Conservation (phyloP, 2,329 filamentous ascomycete genomes). For the Penicillium nordicum region DNA sequence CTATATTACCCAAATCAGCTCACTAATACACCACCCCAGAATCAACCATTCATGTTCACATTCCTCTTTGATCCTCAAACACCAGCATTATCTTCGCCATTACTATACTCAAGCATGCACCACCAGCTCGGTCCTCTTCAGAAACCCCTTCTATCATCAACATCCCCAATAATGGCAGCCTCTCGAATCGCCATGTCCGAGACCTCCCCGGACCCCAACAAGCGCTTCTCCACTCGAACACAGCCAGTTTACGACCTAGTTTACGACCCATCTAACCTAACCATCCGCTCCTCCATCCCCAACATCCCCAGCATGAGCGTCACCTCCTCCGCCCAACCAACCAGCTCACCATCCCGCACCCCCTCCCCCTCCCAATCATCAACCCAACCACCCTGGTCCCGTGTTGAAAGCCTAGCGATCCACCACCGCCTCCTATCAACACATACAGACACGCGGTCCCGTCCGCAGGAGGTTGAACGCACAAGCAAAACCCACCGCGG, state of each 20-base stretch:
- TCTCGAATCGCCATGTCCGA: constrained; percentile 36
- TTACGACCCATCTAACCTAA: constrained; percentile 57
- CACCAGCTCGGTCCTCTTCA: constrained; percentile 50
- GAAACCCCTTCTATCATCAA: constrained; percentile 45
- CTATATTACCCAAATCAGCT: background rate
- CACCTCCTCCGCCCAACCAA: constrained; percentile 10
- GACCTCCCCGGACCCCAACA: constrained; percentile 33
- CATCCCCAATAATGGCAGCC: constrained; percentile 42
- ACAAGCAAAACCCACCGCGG: constrained; percentile 62
- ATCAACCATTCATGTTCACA: constrained; percentile 51
- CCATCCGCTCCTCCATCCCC: constrained; percentile 60
- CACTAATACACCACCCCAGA: constrained; percentile 23
- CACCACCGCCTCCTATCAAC: constrained; percentile 59
- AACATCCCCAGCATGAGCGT: constrained; percentile 58
- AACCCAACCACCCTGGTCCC: constrained; percentile 42
- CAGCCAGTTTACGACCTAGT: constrained; percentile 58
- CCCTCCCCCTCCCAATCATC: constrained; percentile 55
- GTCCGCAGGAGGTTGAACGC: constrained; percentile 52
- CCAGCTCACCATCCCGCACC: constrained; percentile 39
- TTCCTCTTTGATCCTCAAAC: constrained; percentile 48
- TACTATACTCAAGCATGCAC: constrained; percentile 49
- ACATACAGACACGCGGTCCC: constrained; percentile 49
- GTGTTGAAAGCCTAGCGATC: constrained; percentile 60
- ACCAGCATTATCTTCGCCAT: constrained; percentile 38
- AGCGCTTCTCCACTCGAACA: constrained; percentile 29